A percentile compares a stretch with the other conserved stretches of the same genome.
These are phyloP conservation scores for Amanita pseudoporphyria DNA, from an alignment of 768 basidiomycete genomes.

Conservation along the genomic window DNA sequence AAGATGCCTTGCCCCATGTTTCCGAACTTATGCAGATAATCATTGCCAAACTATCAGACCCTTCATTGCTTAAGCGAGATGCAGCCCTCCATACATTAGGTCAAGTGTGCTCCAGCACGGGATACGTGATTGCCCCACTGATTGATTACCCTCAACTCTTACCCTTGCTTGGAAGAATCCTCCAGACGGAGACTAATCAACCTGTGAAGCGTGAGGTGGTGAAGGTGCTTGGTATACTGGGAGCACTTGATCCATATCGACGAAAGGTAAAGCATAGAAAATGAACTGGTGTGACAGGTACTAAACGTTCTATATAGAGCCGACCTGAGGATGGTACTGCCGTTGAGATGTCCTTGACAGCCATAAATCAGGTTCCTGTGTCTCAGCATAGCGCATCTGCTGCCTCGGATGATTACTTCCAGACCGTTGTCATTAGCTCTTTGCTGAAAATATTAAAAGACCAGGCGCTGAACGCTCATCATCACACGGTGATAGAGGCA, in stretches of 20 bases:
- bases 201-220: slow-evolving; percentile 81
- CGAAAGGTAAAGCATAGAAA: slow-evolving; percentile 54
- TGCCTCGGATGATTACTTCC: slow-evolving; percentile 91
- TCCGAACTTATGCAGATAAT: slow-evolving; percentile 86
- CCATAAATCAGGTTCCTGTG: slow-evolving; percentile 61
- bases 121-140: slow-evolving; percentile 87
- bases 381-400: slow-evolving; percentile 50
- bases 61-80: slow-evolving; percentile 81
- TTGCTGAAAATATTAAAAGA: slow-evolving; percentile 85
- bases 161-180: slow-evolving; percentile 73
- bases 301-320: slow-evolving; percentile 23
- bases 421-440: slow-evolving; percentile 87
- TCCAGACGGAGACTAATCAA: slow-evolving; percentile 70
- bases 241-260: slow-evolving; percentile 92
- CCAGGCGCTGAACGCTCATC: slow-evolving; percentile 74
- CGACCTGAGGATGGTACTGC: slow-evolving; percentile 57
- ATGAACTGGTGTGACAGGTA: neutral
- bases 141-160: slow-evolving; percentile 88
- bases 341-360: slow-evolving; percentile 47
- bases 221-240: slow-evolving; percentile 91
- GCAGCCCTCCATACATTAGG: slow-evolving; percentile 92
- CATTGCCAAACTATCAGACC: slow-evolving; percentile 82
- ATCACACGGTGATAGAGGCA: slow-evolving; percentile 92
- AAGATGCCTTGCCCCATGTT: slow-evolving; percentile 78
- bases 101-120: slow-evolving; percentile 92